Evolutionary conservation across 1,139 yeast genomes (phyloP).

Genomic region (Suhomyces maxii): DNA sequence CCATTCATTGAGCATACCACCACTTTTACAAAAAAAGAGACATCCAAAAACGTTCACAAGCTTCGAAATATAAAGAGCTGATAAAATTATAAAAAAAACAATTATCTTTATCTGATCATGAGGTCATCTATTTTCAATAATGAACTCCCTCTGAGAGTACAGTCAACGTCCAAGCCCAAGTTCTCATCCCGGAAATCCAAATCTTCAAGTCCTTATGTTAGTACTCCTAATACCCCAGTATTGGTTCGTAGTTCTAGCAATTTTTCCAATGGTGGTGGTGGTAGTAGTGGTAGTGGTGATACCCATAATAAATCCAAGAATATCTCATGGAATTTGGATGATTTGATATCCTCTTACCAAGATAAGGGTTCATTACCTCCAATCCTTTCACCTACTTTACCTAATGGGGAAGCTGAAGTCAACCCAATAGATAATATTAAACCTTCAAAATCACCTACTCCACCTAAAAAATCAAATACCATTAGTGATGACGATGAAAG

Average conservation of each 20-base stretch:
- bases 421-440: slow-evolving; percentile 1
- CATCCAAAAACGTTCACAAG: no score
- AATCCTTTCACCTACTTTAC: slow-evolving; percentile 44
- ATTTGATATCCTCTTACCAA: slow-evolving; percentile 36
- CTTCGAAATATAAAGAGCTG: no score
- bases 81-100: no score
- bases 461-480: background rate
- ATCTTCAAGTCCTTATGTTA: slow-evolving; percentile 20
- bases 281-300: background rate
- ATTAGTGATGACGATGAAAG: slow-evolving; percentile 7
- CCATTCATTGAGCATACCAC: no score
- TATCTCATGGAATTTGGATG: slow-evolving; percentile 43
- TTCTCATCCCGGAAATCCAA: slow-evolving; percentile 16
- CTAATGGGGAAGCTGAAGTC: slow-evolving; percentile 18
- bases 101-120: slow-evolving; percentile 19
- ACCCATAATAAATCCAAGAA: slow-evolving; percentile 9
- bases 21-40: no score
- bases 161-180: slow-evolving; percentile 9
- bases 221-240: slow-evolving; percentile 13
- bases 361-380: slow-evolving; percentile 41
- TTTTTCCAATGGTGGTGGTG: background rate
- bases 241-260: background rate
- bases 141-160: slow-evolving; percentile 16
- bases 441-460: slow-evolving; percentile 5
- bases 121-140: slow-evolving; percentile 40